Percentiles rank a stretch among this genome's conserved stretches.
Evolutionary conservation across 164 flowering plant genomes (phyloP).

Genomic region (Magnolia changhungtana): DNA sequence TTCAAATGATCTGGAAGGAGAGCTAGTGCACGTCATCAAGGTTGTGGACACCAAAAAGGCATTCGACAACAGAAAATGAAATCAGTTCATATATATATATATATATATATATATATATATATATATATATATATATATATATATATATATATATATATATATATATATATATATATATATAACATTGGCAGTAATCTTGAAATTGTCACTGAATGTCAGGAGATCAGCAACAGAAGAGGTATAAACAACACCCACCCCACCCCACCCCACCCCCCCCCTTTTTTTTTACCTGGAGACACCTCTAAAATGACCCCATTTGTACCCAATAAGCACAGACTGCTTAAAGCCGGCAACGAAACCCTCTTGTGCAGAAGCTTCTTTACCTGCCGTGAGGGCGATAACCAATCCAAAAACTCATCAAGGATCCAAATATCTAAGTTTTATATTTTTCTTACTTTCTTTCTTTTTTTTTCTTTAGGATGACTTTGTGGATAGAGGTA

Average conservation of each 20-base stretch:
- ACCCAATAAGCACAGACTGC: slow-evolving; percentile 61
- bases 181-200: neutral
- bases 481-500: too few relatives aligned
- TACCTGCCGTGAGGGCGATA: slow-evolving; percentile 70
- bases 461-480: too few relatives aligned
- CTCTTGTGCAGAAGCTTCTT: slow-evolving; percentile 78
- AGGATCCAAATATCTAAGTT: slow-evolving; percentile 5
- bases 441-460: too few relatives aligned
- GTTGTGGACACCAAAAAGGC: neutral
- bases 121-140: too few relatives aligned
- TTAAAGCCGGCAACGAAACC: slow-evolving; percentile 82
- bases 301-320: slow-evolving; percentile 72
- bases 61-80: slow-evolving; percentile 1
- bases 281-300: slow-evolving; percentile 71
- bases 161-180: too few relatives aligned
- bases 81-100: neutral
- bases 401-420: slow-evolving; percentile 46
- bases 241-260: too few relatives aligned
- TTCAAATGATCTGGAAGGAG: slow-evolving; percentile 59
- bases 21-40: slow-evolving; percentile 46
- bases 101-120: too few relatives aligned
- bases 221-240: neutral
- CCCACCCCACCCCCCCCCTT: too few relatives aligned
- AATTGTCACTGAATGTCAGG: neutral
- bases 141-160: too few relatives aligned